Evolutionary conservation across 129 eudicot species (phyloP).

Genomic region (Flaveria ramosissima): DNA sequence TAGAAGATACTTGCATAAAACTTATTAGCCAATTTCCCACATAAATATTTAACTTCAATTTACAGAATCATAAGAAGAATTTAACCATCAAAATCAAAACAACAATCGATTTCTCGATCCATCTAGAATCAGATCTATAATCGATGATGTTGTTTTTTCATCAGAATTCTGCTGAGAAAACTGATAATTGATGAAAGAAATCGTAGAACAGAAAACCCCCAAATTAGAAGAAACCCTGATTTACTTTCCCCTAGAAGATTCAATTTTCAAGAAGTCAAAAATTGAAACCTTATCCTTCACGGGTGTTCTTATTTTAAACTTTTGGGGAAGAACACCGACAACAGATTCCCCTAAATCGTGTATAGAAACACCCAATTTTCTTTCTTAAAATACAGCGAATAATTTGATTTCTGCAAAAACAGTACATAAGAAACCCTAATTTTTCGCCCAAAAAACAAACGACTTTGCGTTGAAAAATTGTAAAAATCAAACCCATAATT

Average conservation of each 20-base stretch:
- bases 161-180: slow-evolving; percentile 14
- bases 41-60: slow-evolving; percentile 6
- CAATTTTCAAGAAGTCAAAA: slow-evolving; percentile 22
- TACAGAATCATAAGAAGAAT: slow-evolving; percentile 3
- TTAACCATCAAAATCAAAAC: slow-evolving; percentile 9
- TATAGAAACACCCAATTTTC: slow-evolving; percentile 28
- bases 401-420: not conserved
- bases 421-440: not conserved
- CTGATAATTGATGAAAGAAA: not conserved
- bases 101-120: slow-evolving; percentile 18
- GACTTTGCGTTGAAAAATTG: not conserved
- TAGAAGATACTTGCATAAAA: not conserved
- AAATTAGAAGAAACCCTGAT: slow-evolving; percentile 3
- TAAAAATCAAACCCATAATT: not conserved
- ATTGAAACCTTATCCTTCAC: slow-evolving; percentile 20
- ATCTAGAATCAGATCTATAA: slow-evolving; percentile 23
- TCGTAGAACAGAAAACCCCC: not conserved
- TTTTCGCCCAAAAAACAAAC: not conserved
- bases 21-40: not conserved
- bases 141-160: not conserved
- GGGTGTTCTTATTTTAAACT: not conserved
- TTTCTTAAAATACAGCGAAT: slow-evolving; percentile 22
- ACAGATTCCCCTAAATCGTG: not conserved
- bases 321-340: slow-evolving; percentile 15
- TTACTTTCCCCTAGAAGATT: slow-evolving; percentile 17